Evolutionary conservation across 441 rosid species (phyloP).

Genomic region (Lepidium campestre): DNA sequence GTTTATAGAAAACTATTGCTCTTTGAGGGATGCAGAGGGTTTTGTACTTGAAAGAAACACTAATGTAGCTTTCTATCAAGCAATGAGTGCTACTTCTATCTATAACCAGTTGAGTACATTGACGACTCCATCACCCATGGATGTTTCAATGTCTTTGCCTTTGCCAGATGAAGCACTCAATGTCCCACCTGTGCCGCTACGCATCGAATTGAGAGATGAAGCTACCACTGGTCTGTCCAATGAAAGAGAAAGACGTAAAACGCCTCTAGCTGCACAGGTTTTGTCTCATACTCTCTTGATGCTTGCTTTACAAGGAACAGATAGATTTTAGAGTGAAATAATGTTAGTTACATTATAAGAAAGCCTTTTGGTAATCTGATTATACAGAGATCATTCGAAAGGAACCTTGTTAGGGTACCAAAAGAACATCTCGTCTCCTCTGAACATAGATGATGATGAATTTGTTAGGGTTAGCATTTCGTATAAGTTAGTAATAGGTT

Average conservation of each 20-base stretch:
- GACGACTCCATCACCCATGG: background rate
- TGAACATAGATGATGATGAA: background rate
- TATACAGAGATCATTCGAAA: background rate
- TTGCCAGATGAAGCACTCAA: background rate
- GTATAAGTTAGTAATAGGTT: background rate
- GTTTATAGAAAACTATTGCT: constrained; percentile 43
- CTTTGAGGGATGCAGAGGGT: constrained; percentile 32
- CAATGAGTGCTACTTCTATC: constrained; percentile 36
- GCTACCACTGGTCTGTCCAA: background rate
- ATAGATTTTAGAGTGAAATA: background rate
- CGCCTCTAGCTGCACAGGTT: constrained; percentile 54
- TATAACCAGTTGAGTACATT: background rate
- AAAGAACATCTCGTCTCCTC: background rate
- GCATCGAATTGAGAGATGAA: background rate
- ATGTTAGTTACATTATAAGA: background rate
- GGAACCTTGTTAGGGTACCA: background rate
- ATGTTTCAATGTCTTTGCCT: background rate
- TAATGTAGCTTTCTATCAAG: constrained; percentile 43
- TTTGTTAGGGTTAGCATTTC: background rate
- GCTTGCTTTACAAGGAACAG: background rate
- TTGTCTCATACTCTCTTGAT: too few species aligned
- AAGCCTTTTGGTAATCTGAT: background rate
- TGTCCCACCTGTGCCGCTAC: background rate
- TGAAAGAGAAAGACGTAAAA: constrained; percentile 7
- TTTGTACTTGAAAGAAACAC: constrained; percentile 40